Evolutionary conservation across 2,329 filamentous ascomycete species (phyloP), one percentile per base, ranked within the genome.

Genomic region (Talaromyces sp.): DNA sequence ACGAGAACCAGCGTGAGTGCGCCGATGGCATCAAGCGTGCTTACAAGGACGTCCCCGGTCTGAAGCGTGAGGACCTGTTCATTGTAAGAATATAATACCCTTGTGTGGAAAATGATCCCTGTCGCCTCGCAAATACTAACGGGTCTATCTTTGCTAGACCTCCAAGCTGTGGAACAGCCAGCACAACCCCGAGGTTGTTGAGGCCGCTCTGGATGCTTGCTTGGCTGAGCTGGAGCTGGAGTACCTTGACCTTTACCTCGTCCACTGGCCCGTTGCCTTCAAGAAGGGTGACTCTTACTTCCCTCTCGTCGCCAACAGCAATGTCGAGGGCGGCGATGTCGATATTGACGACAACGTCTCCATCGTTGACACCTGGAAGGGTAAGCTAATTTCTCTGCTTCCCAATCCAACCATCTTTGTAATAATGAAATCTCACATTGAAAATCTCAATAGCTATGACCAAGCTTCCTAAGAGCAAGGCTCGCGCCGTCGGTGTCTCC

Each of bases 81-180:
- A 73, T 74, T 54, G 71, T 73, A 63, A 53, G 69, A 27, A 9
- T n/a, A n/a, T n/a, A n/a, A n/a, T n/a, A n/a, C n/a, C n/a, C n/a
- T n/a, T n/a, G n/a, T n/a, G n/a, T n/a, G n/a, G n/a, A n/a, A n/a
- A n/a, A n/a, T n/a, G n/a, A n/a, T n/a, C n/a, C n/a, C n/a, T n/a
- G n/a, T n/a, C n/a, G n/a, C n/a, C n/a, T n/a, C n/a, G n/a, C n/a
- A n/a, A n/a, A n/a, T n/a, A n/a, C n/a, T n/a, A n/a, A n/a, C n/a
- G n/a, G n/a, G n/a, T n/a, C n/a, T n/a, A 27, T 9, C 9, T 27
- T 27, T 27, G 9, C 24, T 44, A 73, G 71, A 85, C 83, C n/a
- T 80, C 78, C 57, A 86, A 86, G 72, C 73, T 86, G 11, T 86
- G 82, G 82, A 84, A 84, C 70, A 70, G 62, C 62, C 69, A 73